Evolutionary conservation across 1,139 yeast genomes (phyloP).

Genomic region (Geotrichum cucujoidarum): DNA sequence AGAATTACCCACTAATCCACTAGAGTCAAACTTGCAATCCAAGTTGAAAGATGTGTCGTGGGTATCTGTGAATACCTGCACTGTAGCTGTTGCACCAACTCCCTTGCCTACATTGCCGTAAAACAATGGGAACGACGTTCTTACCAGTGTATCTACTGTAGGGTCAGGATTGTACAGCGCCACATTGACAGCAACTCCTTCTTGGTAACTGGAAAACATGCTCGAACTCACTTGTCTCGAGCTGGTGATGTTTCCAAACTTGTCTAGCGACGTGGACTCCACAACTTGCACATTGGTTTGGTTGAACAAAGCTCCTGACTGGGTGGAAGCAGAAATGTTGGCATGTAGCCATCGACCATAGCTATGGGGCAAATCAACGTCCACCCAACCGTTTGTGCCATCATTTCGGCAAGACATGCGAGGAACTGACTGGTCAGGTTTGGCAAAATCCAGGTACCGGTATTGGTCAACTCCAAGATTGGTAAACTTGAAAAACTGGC

Average conservation of each 20-base stretch:
- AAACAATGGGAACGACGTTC: constrained; percentile 1
- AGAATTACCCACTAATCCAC: constrained; percentile 11
- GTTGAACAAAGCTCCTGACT: constrained; percentile 1
- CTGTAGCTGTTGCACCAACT: background rate
- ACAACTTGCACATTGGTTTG: background rate
- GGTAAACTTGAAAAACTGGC: constrained; percentile 14
- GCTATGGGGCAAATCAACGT: constrained; percentile 8
- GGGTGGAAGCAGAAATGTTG: constrained; percentile 6
- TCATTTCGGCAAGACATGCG: constrained; percentile 7
- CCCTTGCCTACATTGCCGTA: constrained; percentile 1
- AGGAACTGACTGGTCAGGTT: constrained; percentile 5
- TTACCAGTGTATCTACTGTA: background rate
- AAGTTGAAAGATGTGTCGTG: constrained; percentile 8
- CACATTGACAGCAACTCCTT: background rate
- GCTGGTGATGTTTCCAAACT: constrained; percentile 8
- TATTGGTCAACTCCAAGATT: constrained; percentile 3
- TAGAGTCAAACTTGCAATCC: constrained; percentile 12
- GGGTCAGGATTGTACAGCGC: background rate
- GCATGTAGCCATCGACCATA: constrained; percentile 3
- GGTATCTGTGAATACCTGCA: background rate
- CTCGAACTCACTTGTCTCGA: background rate
- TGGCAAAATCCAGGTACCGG: constrained; percentile 7
- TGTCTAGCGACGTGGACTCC: constrained; percentile 4
- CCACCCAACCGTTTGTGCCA: constrained; percentile 9
- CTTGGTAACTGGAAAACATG: background rate